These are phyloP conservation scores for Rosa chinensis DNA, from an alignment of 306 rosid species.

Conservation along the genomic window DNA sequence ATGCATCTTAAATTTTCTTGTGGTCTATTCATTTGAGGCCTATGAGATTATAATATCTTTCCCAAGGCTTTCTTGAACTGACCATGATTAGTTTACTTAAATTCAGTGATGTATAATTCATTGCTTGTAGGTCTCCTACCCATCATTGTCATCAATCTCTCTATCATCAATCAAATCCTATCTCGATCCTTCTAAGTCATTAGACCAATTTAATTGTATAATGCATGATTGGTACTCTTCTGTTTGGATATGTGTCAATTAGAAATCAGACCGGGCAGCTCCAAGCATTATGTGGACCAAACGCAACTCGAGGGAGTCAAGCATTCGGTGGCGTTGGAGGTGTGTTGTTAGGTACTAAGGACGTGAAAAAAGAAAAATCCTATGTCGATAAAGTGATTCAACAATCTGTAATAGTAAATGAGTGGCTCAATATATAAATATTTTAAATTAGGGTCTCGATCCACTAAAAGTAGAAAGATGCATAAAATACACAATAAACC, in stretches of 20 bases:
- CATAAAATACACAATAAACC: too few relatives aligned
- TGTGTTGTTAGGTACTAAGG: not conserved
- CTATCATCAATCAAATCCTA: constrained; percentile 21
- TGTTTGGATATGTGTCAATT: not conserved
- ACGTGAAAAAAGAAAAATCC: not conserved
- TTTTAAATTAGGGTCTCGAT: too few relatives aligned
- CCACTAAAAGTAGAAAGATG: too few relatives aligned
- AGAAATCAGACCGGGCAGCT: not conserved
- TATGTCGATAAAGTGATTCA: not conserved
- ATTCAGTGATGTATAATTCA: constrained; percentile 19
- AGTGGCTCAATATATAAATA: not conserved
- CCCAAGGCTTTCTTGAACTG: constrained; percentile 3
- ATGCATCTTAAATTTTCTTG: not conserved
- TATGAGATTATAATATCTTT: not conserved
- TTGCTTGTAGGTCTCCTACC: constrained; percentile 17
- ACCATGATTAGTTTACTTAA: constrained; percentile 16
- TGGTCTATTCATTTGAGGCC: not conserved
- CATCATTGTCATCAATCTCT: not conserved
- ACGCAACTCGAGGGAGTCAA: not conserved
- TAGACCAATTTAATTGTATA: not conserved
- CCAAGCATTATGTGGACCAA: not conserved
- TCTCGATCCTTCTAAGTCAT: constrained; percentile 26
- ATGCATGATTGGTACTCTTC: not conserved
- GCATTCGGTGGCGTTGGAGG: not conserved
- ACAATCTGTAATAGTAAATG: not conserved